Base-by-base conservation (phyloP, 2,329 filamentous ascomycete genomes). In the Colletotrichum tropicale region DNA sequence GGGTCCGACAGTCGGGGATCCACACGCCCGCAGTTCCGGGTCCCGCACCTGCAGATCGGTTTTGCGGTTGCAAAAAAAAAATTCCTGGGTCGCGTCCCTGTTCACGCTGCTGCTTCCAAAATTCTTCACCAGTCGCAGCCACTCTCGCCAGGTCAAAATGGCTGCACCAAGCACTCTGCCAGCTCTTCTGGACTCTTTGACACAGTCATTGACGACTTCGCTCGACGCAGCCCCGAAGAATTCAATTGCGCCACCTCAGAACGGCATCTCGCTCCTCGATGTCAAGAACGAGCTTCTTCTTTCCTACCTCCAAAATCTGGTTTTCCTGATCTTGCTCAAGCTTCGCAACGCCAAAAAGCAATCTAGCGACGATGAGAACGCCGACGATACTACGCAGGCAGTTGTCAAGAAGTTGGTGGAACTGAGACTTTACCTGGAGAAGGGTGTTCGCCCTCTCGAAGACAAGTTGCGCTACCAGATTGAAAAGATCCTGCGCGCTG, bases 231-330 rank as follows among this genome's bases (percentile, higher is more conserved):
- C 93, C 0, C 91, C 93, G 0, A 91, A 91, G 65, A 83, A 92
- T 21, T 83, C 89, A n/a, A 90, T 98, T 75, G 87, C 94, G 65
- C 91, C 94, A n/a, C 93, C 94, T 2, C 89, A 93, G 78, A 93
- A 98, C 80, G 96, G 97, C 82, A 97, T 99, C 74, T 98, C 97
- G 1, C 92, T 99, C 1, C 93, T 99, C 81, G 96, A 98, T 82
- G 93, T 95, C 78, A 99, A 99, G 87, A 98, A 98, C 85, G 97
- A 99, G 83, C 90, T 99, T n/a, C 92, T 99, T 21, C 92, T 99
- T 52, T 96, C 96, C 6, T 99, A 99, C 85, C 89, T 99, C 0
- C 96, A 99, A 81, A 98, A 98, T 81, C 91, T 98, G 6, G 95
- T 97, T 60, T 98, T 98, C 80, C 87, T 98, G 55, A 94, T 98